A percentile compares a stretch with the other conserved stretches of the same genome.
These are phyloP conservation scores for Lentinula raphanica DNA, from an alignment of 768 basidiomycete species.

Conservation along the genomic window DNA sequence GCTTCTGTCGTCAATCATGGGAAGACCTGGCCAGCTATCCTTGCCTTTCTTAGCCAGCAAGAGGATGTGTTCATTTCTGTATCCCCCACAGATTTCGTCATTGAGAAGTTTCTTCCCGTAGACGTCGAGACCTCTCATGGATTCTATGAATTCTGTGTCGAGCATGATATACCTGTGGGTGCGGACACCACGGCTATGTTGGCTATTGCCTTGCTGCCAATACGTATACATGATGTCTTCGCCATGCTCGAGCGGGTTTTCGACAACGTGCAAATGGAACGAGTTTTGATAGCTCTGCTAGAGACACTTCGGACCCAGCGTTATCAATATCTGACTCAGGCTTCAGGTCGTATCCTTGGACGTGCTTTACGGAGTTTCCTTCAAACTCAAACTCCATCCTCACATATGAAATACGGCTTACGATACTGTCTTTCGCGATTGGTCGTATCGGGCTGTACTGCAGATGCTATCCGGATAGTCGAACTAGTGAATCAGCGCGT, in stretches of 20 bases:
- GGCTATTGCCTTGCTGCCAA: slow-evolving; percentile 25
- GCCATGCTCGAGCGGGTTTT: slow-evolving; percentile 30
- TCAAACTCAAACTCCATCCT: slow-evolving; percentile 23
- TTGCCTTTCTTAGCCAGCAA: slow-evolving; percentile 21
- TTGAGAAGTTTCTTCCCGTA: slow-evolving; percentile 17
- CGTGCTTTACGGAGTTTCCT: slow-evolving; percentile 34
- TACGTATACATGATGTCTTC: slow-evolving; percentile 24
- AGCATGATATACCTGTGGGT: slow-evolving; percentile 19
- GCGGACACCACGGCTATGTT: slow-evolving; percentile 22
- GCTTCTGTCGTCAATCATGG: slow-evolving; percentile 24
- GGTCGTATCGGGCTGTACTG: slow-evolving; percentile 31
- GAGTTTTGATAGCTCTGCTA: slow-evolving; percentile 34
- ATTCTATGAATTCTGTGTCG: slow-evolving; percentile 28
- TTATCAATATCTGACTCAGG: slow-evolving; percentile 22
- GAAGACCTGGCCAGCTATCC: slow-evolving; percentile 23
- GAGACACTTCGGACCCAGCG: slow-evolving; percentile 30
- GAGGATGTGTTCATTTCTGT: background rate
- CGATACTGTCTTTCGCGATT: slow-evolving; percentile 40
- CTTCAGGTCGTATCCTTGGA: slow-evolving; percentile 27
- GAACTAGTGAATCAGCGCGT: slow-evolving; percentile 28
- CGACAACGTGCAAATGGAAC: slow-evolving; percentile 25
- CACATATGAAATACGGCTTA: slow-evolving; percentile 35
- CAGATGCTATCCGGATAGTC: slow-evolving; percentile 33
- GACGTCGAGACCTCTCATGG: slow-evolving; percentile 27
- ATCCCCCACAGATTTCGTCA: slow-evolving; percentile 22